phyloP scores from a whole-genome alignment of 345 rosid species.

The Excoecaria cochinchinensis region DNA sequence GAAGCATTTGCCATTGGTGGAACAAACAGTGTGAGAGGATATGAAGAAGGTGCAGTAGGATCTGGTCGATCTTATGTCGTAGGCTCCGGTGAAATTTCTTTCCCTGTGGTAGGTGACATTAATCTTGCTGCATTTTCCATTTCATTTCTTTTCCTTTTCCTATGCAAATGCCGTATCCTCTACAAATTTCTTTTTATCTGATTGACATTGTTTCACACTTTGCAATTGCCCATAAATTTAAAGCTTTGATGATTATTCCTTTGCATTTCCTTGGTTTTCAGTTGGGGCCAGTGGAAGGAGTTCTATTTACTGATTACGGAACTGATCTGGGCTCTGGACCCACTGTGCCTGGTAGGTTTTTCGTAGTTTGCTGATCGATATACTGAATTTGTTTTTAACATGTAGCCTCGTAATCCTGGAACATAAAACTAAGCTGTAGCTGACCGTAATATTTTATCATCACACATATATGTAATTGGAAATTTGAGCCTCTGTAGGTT shows the following conservation, averaged over 20 bases:
- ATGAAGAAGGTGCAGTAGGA: conserved; percentile 96
- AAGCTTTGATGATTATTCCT: background rate
- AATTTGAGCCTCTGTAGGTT: background rate
- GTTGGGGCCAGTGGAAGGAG: conserved; percentile 89
- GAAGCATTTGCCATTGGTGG: conserved; percentile 95
- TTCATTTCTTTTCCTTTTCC: background rate
- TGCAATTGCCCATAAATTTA: background rate
- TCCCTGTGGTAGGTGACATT: conserved; percentile 64
- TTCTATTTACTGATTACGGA: conserved; percentile 81
- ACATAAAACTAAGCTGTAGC: background rate
- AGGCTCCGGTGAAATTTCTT: conserved; percentile 83
- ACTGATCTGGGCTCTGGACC: conserved; percentile 85
- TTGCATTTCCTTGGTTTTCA: conserved; percentile 28
- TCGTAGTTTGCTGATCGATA: conserved; percentile 15
- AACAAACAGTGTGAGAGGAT: conserved; percentile 94
- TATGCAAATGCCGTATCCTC: too few relatives aligned
- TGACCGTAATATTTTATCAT: background rate
- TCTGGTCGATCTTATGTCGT: conserved; percentile 89
- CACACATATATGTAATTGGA: background rate
- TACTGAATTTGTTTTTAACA: background rate
- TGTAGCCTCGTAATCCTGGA: background rate
- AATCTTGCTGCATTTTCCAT: background rate
- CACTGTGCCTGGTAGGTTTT: conserved; percentile 66
- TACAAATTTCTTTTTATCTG: background rate
- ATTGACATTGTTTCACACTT: background rate